Evolutionary conservation across 495 filamentous ascomycete genomes (phyloP).

Genomic region (Aspergillus nanangensis): DNA sequence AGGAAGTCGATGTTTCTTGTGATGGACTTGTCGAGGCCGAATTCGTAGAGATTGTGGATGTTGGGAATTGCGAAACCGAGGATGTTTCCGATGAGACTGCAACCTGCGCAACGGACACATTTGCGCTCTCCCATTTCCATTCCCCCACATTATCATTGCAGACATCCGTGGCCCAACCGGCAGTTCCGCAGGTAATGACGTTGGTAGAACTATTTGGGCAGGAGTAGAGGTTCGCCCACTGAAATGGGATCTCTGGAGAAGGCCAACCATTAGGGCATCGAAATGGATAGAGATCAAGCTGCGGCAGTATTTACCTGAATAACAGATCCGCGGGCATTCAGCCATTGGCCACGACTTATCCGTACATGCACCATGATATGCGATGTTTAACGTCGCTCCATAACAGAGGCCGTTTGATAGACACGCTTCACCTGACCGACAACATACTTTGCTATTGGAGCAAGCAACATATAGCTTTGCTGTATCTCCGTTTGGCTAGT

Average conservation of each 20-base stretch:
- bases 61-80: not conserved
- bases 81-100: not conserved
- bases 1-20: not conserved
- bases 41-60: not conserved
- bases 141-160: constrained; percentile 1
- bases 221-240: constrained; percentile 6
- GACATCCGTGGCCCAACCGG: constrained; percentile 5
- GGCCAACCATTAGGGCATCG: too few relatives aligned
- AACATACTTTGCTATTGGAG: constrained; percentile 9
- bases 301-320: constrained; percentile 1
- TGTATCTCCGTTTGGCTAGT: not conserved
- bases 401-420: constrained; percentile 15
- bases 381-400: constrained; percentile 2
- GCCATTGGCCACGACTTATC: constrained; percentile 14
- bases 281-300: not conserved
- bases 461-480: constrained; percentile 4
- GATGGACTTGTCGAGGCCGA: not conserved
- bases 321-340: constrained; percentile 9
- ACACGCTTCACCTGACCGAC: constrained; percentile 10
- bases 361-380: constrained; percentile 13
- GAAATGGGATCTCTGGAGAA: constrained; percentile 3
- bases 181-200: constrained; percentile 4
- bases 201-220: constrained; percentile 1
- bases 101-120: constrained; percentile 3
- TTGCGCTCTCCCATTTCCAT: constrained; percentile 2